Percentiles rank a stretch among this genome's conserved stretches.
Evolutionary conservation across 768 basidiomycete species (phyloP).

Genomic region (Termitomyces titanicus): DNA sequence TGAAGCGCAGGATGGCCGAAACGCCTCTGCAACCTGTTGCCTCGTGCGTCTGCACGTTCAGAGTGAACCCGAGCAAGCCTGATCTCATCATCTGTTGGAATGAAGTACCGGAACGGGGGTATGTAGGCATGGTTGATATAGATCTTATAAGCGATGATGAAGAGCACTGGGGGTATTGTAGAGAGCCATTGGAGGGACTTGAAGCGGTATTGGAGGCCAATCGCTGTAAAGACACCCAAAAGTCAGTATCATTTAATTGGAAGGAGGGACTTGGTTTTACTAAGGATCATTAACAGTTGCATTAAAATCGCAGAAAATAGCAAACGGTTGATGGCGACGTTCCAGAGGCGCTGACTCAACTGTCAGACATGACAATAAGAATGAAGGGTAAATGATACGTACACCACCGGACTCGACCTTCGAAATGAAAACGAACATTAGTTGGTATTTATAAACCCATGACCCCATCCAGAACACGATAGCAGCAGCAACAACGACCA

Average conservation of each 20-base stretch:
- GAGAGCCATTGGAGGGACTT: constrained; percentile 76
- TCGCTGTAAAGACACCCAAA: constrained; percentile 43
- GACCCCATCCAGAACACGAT: constrained; percentile 86
- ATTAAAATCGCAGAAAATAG: constrained; percentile 77
- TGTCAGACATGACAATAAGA: not conserved
- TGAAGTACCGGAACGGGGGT: constrained; percentile 73
- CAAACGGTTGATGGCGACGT: constrained; percentile 88
- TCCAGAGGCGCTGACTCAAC: constrained; percentile 75
- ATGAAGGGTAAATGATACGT: constrained; percentile 26
- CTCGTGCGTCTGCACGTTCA: constrained; percentile 65
- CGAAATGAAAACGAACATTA: constrained; percentile 91
- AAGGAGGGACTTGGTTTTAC: constrained; percentile 42
- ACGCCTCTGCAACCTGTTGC: constrained; percentile 79
- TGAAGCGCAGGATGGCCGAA: constrained; percentile 95
- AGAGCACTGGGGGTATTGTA: constrained; percentile 81
- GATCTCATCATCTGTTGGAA: constrained; percentile 79
- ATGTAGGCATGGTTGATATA: constrained; percentile 72
- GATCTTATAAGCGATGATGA: constrained; percentile 80
- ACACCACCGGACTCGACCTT: constrained; percentile 93
- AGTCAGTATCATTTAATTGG: constrained; percentile 6
- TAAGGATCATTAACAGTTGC: constrained; percentile 84
- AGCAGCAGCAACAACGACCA: constrained; percentile 80
- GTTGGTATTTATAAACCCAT: constrained; percentile 92
- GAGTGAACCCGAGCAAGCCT: constrained; percentile 73
- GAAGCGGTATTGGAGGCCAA: constrained; percentile 78